Base-by-base conservation (phyloP, 2,329 filamentous ascomycete species). In the Beauveria caledonica region DNA sequence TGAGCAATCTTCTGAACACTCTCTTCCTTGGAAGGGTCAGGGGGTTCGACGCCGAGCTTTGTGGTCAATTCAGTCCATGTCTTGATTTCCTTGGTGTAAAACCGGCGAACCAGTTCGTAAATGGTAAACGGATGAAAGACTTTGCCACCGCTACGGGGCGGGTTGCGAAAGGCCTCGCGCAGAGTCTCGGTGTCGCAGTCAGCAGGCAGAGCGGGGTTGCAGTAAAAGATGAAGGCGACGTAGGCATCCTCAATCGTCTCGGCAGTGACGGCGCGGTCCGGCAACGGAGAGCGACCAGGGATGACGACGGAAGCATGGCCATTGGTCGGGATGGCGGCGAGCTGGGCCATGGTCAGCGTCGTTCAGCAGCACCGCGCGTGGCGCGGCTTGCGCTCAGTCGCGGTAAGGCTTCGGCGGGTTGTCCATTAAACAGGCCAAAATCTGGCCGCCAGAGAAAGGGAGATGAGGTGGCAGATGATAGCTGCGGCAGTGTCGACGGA, bases 1-100 rank as follows among this genome's bases (percentile, higher is more conserved):
- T 97, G 92, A 71, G 96, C 91, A 61, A 97, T 88, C 72, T 96
- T 96, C 70, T 97, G 93, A 1, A 89, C 86, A 71, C 91, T 96
- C 75, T 95, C 89, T 27, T 90, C 89, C 71, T 93, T 94, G 62
- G 88, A 85, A 25, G 86, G 79, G 62, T 90, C 88, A 2, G 92
- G 91, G 3, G 88, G 88, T 68, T 95, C 90, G 17, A 96, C 93
- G 10, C 93, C 92, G n/a, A 97, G 78, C 67, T 88, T 88, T 58
- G 92, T 83, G 0, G 90, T 92, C 66, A 97, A 72, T 71, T 96
- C 90, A 45, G 89, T 90, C 92, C 92, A 97, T 0, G 92, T 96
- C 73, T 92, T 94, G 71, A 97, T 86, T 68, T 96, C 90, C 69
- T 90, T 92, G 23, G 78, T 77, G 65, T 95, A 89, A 57, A 95